These are phyloP conservation scores for Rhododendron henanense DNA, from an alignment of 148 eudicot species.

Conservation along the genomic window DNA sequence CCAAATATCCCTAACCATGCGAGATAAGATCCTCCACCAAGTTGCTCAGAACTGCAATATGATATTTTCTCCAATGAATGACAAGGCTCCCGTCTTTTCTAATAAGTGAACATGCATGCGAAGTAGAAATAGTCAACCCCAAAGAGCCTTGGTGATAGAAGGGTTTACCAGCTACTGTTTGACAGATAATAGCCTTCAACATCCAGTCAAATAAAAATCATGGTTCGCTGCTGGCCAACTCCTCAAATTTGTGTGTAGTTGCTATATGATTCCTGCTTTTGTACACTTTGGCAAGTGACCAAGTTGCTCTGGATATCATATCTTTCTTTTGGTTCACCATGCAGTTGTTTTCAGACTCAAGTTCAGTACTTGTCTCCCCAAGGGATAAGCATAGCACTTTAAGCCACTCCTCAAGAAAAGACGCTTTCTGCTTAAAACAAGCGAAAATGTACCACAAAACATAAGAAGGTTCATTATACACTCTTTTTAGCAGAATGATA, in stretches of 20 bases:
- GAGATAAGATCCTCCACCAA: not conserved
- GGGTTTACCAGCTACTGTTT: not conserved
- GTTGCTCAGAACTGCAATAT: not conserved
- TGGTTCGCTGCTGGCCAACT: conserved; percentile 22
- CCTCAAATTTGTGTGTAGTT: conserved; percentile 35
- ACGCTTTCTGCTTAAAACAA: conserved; percentile 55
- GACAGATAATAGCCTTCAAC: not conserved
- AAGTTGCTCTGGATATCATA: conserved; percentile 47
- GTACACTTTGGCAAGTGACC: conserved; percentile 53
- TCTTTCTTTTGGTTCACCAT: conserved; percentile 43
- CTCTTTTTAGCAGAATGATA: not conserved
- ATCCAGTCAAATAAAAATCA: conserved; percentile 2
- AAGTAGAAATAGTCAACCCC: not conserved
- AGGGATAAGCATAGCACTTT: conserved; percentile 48
- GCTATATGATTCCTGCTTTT: conserved; percentile 43
- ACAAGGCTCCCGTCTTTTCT: not conserved
- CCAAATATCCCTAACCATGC: not conserved
- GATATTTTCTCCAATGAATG: not conserved
- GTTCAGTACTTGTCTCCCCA: conserved; percentile 28
- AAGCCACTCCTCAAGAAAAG: conserved; percentile 76
- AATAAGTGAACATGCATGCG: not conserved
- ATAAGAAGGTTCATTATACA: not conserved
- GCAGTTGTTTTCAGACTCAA: conserved; percentile 31
- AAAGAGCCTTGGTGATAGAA: not conserved
- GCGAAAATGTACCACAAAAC: conserved; percentile 7